phyloP scores from a whole-genome alignment of 352 stramenopile genomes.

The Lagenidium sp. region DNA sequence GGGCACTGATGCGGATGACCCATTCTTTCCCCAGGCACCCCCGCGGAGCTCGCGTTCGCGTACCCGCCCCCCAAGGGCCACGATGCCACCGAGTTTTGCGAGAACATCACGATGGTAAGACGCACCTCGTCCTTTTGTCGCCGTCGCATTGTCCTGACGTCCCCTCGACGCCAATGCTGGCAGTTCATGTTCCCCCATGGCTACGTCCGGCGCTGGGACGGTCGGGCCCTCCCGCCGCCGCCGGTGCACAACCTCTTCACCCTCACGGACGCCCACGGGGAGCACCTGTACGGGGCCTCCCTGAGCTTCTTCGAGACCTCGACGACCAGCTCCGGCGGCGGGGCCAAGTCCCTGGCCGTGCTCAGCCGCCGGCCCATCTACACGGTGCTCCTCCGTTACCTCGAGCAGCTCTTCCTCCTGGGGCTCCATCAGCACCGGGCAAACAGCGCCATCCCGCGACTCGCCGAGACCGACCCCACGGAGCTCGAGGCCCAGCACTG shows the following conservation, averaged over 20 bases:
- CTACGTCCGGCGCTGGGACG: conserved; percentile 23
- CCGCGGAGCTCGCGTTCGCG: conserved; percentile 21
- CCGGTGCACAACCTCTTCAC: conserved; percentile 42
- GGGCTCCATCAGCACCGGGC: conserved; percentile 21
- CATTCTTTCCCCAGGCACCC: conserved; percentile 9
- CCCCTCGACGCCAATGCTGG: too few relatives aligned
- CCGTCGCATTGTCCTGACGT: too few relatives aligned
- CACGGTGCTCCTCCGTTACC: conserved; percentile 31
- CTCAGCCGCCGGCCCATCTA: conserved; percentile 35
- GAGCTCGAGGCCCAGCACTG: not conserved
- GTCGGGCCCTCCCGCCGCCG: conserved; percentile 19
- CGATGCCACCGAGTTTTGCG: conserved; percentile 28
- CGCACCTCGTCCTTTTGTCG: too few relatives aligned
- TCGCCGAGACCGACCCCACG: too few relatives aligned
- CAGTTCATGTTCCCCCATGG: conserved; percentile 45
- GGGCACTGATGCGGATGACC: not conserved
- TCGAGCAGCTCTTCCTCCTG: conserved; percentile 43
- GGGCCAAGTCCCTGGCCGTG: conserved; percentile 29
- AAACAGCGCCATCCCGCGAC: too few relatives aligned
- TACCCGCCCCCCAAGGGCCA: conserved; percentile 22
- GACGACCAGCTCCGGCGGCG: conserved; percentile 2
- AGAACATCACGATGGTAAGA: conserved; percentile 35
- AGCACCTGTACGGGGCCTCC: conserved; percentile 36
- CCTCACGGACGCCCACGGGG: conserved; percentile 28
- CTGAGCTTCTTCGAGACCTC: conserved; percentile 36